Base-by-base conservation (phyloP, 2,329 filamentous ascomycete genomes). In the Emergomyces pasteurianus region DNA sequence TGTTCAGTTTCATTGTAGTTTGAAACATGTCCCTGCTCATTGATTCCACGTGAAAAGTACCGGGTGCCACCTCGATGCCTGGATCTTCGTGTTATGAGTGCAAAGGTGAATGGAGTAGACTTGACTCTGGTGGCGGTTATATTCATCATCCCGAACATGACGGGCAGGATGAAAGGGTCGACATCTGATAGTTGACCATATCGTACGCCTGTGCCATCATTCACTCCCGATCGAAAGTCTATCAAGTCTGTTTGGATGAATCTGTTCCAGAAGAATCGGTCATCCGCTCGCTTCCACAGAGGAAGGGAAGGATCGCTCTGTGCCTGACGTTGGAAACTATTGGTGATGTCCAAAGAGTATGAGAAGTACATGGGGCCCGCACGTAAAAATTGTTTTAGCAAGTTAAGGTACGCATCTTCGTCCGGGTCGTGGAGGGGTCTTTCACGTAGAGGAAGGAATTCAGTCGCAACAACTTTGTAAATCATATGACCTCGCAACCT, bases 1-100 rank as follows among this genome's bases (percentile, higher is more conserved):
- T 99, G 94, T 72, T 99, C 94, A 0, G 94, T 97, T 79, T 99
- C 94, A 72, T 99, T 99, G 81, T 92, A 99, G 74, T 99, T 99
- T 66, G 94, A 90, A n/a, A 94, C 94, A 72, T 97, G 86, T 28
- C 94, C 94, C 63, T 94, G 81, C 65, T 96, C 92, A 71, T 99
- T 92, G 54, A 97, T 85, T 58, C 94, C 94, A 65, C 94, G 86
- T 1, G 94, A 95, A 72, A 99, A 94, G 77, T 96, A 97, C 71
- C 95, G 82, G 18, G 94, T 97, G 52, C 94, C 94, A 42, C 87
- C 92, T 64, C 92, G 85, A 74, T 94, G 86, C 66, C 95, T 84
- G 26, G 92, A 96, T 67, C 94, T 85, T 64, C 94, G 83, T 31
- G 92, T 95, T 68, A 97, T 92, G 58, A 99, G 82, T 43, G 86